phyloP scores from a whole-genome alignment of 257 asterid species.

The Cordia subcordata region DNA sequence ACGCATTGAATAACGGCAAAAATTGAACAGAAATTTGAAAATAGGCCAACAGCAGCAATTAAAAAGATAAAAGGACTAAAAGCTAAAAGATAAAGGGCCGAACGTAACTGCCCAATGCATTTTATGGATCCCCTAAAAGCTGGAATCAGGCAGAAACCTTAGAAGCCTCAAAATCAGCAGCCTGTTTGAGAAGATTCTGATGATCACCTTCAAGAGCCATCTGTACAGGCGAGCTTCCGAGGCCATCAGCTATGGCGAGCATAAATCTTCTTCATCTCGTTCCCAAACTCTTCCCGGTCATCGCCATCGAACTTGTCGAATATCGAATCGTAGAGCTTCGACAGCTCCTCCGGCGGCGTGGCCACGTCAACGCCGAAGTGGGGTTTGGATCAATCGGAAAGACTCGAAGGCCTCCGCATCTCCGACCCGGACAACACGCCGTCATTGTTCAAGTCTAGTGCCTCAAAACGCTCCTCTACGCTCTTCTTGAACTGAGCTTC shows the following conservation, averaged over 20 bases:
- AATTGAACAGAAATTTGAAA: too few species aligned
- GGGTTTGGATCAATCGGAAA: constrained; percentile 55
- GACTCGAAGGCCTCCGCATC: constrained; percentile 83
- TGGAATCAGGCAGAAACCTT: constrained; percentile 26
- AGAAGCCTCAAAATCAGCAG: constrained; percentile 83
- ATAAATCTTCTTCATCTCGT: constrained; percentile 64
- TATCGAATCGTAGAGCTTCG: constrained; percentile 73
- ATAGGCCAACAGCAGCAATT: too few species aligned
- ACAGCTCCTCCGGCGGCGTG: constrained; percentile 70
- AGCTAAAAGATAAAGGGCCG: too few species aligned
- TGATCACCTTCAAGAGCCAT: constrained; percentile 84
- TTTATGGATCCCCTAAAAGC: too few species aligned
- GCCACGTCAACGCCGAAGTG: constrained; percentile 76
- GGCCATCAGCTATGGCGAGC: constrained; percentile 89
- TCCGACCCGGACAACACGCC: constrained; percentile 79
- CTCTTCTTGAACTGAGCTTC: constrained; percentile 50
- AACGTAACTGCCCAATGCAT: too few species aligned
- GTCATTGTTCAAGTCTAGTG: constrained; percentile 68
- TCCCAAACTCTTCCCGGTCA: constrained; percentile 56
- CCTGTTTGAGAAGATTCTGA: constrained; percentile 54
- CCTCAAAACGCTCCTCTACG: constrained; percentile 49
- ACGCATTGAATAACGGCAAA: too few species aligned
- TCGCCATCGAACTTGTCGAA: constrained; percentile 63
- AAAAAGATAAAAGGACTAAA: too few species aligned
- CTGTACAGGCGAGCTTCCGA: constrained; percentile 74